A percentile compares a stretch with the other conserved stretches of the same genome.
Conservation (phyloP, 1,284 basidiomycete genomes). For the Vanrija sp. region DNA sequence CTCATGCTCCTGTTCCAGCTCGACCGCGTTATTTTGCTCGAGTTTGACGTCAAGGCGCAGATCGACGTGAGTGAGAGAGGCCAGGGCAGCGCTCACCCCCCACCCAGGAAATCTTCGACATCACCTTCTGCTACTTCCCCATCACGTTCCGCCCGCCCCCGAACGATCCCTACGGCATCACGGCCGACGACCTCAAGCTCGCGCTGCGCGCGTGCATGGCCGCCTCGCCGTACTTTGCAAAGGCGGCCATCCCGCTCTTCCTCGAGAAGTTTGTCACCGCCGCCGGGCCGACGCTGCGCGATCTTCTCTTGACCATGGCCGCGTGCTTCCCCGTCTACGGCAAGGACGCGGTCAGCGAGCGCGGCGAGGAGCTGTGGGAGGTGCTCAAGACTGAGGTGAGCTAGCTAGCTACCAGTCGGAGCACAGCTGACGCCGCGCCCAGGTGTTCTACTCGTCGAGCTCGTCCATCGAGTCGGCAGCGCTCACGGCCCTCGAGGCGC, state of each 20-base stretch:
- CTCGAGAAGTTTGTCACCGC: constrained; percentile 87
- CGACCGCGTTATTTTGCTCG: constrained; percentile 74
- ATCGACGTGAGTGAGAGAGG: constrained; percentile 61
- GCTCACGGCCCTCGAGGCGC: constrained; percentile 62
- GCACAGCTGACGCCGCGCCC: constrained; percentile 7
- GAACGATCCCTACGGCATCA: constrained; percentile 91
- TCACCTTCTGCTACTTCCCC: constrained; percentile 98
- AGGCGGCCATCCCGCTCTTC: constrained; percentile 79
- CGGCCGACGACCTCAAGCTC: constrained; percentile 75
- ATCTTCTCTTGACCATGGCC: constrained; percentile 71
- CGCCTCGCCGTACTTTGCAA: constrained; percentile 77
- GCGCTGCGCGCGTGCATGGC: constrained; percentile 66
- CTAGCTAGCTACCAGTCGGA: background rate
- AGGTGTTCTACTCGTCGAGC: constrained; percentile 91
- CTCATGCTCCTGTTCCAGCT: constrained; percentile 86
- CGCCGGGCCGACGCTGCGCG: constrained; percentile 73
- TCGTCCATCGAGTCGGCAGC: constrained; percentile 66
- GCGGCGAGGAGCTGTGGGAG: constrained; percentile 77
- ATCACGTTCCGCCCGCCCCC: constrained; percentile 95
- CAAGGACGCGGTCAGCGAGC: constrained; percentile 57
- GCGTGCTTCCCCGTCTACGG: constrained; percentile 80
- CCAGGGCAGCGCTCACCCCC: background rate
- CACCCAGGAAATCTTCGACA: constrained; percentile 84
- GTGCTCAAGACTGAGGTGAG: constrained; percentile 77
- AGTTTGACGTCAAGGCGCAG: constrained; percentile 72